These are phyloP conservation scores for Xylaria curta DNA, from an alignment of 495 filamentous ascomycete species.

Conservation along the genomic window DNA sequence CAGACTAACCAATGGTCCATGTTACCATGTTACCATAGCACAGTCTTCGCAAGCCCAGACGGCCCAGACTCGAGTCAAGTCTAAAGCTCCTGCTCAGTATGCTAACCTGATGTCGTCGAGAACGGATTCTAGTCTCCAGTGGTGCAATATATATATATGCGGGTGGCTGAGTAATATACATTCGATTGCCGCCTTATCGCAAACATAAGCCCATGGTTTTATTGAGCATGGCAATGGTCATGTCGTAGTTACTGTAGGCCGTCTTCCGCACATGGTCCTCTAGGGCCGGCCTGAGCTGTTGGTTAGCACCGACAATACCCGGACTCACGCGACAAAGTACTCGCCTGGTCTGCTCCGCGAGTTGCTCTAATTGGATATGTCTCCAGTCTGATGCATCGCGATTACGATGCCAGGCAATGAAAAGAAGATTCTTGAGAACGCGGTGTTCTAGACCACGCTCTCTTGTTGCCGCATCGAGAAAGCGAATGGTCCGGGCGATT, in stretches of 20 bases:
- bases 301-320: conserved; percentile 3
- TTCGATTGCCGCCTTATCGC: conserved; percentile 48
- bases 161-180: conserved; percentile 10
- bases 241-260: conserved; percentile 64
- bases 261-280: conserved; percentile 28
- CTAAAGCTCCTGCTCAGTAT: neutral
- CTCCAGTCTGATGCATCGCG: neutral
- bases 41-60: conserved; percentile 17
- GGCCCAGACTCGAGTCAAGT: conserved; percentile 15
- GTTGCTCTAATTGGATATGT: neutral
- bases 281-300: neutral
- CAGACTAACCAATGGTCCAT: neutral
- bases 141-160: neutral
- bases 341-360: conserved; percentile 1
- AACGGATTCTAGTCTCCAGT: neutral
- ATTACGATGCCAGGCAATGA: conserved; percentile 40
- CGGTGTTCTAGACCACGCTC: conserved; percentile 76
- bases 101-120: neutral
- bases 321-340: neutral
- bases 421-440: conserved; percentile 76
- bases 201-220: conserved; percentile 73
- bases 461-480: conserved; percentile 72
- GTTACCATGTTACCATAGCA: conserved; percentile 9
- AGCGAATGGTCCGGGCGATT: conserved; percentile 76
- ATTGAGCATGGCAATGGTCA: conserved; percentile 74